These are phyloP conservation scores for Candida taoyuanica DNA, from an alignment of 805 yeast genomes.

Conservation along the genomic window DNA sequence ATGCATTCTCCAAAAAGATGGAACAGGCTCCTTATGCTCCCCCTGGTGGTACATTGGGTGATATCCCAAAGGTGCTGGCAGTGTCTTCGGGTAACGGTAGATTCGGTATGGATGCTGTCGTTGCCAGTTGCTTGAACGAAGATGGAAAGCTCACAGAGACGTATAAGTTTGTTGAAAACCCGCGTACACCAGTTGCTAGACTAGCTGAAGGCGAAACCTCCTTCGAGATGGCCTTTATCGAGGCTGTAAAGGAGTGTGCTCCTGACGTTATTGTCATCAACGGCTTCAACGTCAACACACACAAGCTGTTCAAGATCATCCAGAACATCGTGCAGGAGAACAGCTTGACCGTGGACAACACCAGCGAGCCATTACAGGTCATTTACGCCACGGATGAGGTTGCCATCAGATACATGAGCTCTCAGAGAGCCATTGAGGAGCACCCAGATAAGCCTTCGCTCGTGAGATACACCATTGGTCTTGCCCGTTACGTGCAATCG, in stretches of 20 bases:
- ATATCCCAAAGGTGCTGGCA: slow-evolving; percentile 79
- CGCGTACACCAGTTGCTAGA: slow-evolving; percentile 44
- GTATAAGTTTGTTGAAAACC: slow-evolving; percentile 72
- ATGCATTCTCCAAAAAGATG: slow-evolving; percentile 60
- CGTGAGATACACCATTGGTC: slow-evolving; percentile 78
- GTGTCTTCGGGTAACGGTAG: slow-evolving; percentile 85
- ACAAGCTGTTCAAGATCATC: slow-evolving; percentile 53
- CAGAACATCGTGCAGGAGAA: slow-evolving; percentile 43
- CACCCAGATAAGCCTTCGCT: slow-evolving; percentile 80
- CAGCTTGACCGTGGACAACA: slow-evolving; percentile 44
- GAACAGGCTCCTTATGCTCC: slow-evolving; percentile 96
- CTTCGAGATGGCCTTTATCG: slow-evolving; percentile 60
- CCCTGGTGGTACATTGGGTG: slow-evolving; percentile 66
- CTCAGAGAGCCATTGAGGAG: slow-evolving; percentile 69
- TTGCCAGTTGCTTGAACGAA: slow-evolving; percentile 75
- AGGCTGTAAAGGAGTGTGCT: slow-evolving; percentile 53
- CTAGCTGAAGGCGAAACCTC: slow-evolving; percentile 42
- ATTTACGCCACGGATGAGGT: slow-evolving; percentile 91
- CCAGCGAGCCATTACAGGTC: slow-evolving; percentile 47
- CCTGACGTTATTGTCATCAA: slow-evolving; percentile 92
- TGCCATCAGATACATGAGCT: slow-evolving; percentile 81
- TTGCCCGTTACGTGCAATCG: slow-evolving; percentile 88
- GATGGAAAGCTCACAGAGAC: slow-evolving; percentile 74
- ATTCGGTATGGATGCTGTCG: slow-evolving; percentile 74
- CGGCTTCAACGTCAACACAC: slow-evolving; percentile 76